These are phyloP conservation scores for Syzygium aromaticum DNA, from an alignment of 345 rosid species.

Conservation along the genomic window DNA sequence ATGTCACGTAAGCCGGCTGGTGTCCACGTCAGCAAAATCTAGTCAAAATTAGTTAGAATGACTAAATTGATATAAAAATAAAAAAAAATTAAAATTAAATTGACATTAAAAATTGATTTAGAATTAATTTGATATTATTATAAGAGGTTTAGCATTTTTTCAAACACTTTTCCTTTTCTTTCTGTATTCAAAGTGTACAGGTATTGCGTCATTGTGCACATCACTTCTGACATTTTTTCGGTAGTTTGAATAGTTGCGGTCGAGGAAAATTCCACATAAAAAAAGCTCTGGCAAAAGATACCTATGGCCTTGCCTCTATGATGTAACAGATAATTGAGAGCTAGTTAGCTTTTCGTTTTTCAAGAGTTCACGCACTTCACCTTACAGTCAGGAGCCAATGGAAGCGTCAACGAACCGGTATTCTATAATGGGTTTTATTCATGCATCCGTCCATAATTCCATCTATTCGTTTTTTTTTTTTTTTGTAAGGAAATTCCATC, in stretches of 20 bases:
- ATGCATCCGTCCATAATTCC: background rate
- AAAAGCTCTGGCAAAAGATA: background rate
- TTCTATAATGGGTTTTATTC: background rate
- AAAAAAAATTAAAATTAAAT: too few relatives aligned
- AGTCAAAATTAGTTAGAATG: too few relatives aligned
- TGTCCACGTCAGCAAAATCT: too few relatives aligned
- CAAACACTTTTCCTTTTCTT: background rate
- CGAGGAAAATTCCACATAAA: background rate
- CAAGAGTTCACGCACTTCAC: background rate
- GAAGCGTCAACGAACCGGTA: background rate
- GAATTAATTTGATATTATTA: rapidly evolving
- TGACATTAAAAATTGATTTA: too few relatives aligned
- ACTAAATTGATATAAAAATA: too few relatives aligned
- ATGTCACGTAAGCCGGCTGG: too few relatives aligned
- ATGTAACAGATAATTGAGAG: background rate
- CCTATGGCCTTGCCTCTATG: background rate
- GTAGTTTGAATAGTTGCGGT: background rate
- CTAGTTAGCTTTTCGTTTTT: background rate
- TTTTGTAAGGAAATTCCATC: too few relatives aligned
- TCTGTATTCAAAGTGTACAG: too few relatives aligned
- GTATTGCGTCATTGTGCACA: background rate
- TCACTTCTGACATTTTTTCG: background rate
- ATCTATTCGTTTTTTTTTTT: too few relatives aligned
- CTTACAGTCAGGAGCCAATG: background rate
- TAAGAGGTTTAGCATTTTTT: too few relatives aligned